A percentile compares a stretch with the other conserved stretches of the same genome.
Conservation (phyloP, 176 grass and related monocot genomes). For the Triticum urartu region DNA sequence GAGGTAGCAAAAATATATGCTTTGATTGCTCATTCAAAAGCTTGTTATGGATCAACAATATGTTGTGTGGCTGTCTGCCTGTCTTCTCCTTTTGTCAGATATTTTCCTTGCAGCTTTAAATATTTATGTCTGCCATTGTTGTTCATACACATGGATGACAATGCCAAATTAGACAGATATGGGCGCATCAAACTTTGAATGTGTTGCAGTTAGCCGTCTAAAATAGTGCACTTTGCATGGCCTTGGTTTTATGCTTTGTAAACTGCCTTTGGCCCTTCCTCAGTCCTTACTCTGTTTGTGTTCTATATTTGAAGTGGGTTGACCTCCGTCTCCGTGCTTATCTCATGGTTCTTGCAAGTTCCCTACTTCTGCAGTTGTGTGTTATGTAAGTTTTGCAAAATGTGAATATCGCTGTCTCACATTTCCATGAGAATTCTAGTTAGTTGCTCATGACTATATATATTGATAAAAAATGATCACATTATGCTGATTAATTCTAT, state of each 20-base stretch:
- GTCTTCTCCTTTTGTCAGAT: background rate
- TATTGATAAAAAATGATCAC: background rate
- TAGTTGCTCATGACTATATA: background rate
- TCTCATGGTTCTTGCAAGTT: background rate
- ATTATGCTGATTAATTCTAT: background rate
- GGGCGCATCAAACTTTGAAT: background rate
- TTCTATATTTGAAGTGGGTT: background rate
- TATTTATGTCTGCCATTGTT: background rate
- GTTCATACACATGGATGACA: background rate
- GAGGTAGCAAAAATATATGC: background rate
- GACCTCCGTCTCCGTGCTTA: background rate
- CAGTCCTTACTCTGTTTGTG: background rate
- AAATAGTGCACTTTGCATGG: background rate
- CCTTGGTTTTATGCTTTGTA: background rate
- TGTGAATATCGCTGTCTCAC: background rate
- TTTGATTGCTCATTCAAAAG: constrained; percentile 8
- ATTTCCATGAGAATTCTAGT: background rate
- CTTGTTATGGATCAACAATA: background rate
- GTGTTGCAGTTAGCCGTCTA: background rate
- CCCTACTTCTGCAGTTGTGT: background rate
- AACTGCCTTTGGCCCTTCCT: background rate
- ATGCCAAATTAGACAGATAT: background rate
- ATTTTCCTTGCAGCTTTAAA: background rate
- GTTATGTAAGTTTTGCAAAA: background rate
- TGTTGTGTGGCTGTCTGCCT: background rate